Evolutionary conservation across 1,284 basidiomycete species (phyloP).

Genomic region (Phellopilus nigrolimitatus): DNA sequence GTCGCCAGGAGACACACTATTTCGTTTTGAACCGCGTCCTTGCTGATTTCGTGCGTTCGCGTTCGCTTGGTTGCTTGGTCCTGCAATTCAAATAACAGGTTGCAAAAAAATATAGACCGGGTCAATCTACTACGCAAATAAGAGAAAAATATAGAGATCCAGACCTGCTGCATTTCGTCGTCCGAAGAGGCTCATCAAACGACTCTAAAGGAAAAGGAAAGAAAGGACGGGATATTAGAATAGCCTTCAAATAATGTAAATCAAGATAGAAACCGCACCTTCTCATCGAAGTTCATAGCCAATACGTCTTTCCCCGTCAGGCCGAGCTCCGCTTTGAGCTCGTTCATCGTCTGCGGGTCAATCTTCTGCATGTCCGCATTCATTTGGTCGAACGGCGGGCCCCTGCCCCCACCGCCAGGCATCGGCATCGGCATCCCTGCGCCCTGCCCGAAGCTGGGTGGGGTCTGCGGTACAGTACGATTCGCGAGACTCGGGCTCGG

Average conservation of each 20-base stretch:
- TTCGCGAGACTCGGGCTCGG: slow-evolving; percentile 15
- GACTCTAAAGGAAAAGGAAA: neutral
- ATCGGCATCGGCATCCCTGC: slow-evolving; percentile 2
- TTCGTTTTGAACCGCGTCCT: slow-evolving; percentile 18
- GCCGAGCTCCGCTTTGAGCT: slow-evolving; percentile 12
- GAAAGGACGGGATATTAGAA: neutral
- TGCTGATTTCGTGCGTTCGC: slow-evolving; percentile 8
- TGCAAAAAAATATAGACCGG: neutral
- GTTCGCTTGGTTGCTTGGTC: slow-evolving; percentile 9
- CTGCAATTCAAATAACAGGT: neutral
- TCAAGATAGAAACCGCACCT: neutral
- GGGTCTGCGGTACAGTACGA: slow-evolving; percentile 12
- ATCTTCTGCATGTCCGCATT: slow-evolving; percentile 11
- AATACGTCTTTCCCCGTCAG: slow-evolving; percentile 10
- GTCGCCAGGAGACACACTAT: slow-evolving; percentile 20
- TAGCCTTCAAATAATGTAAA: neutral
- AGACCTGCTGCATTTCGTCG: slow-evolving; percentile 8
- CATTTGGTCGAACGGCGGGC: slow-evolving; percentile 14
- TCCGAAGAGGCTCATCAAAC: neutral
- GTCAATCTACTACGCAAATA: neutral
- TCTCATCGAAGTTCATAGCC: slow-evolving; percentile 12
- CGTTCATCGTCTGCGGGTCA: slow-evolving; percentile 12
- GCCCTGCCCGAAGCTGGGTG: slow-evolving; percentile 15
- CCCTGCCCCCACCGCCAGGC: neutral
- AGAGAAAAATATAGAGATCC: neutral